A percentile compares a stretch with the other conserved stretches of the same genome.
phyloP scores from a whole-genome alignment of 345 rosid species.

The Hibiscus mutabilis region DNA sequence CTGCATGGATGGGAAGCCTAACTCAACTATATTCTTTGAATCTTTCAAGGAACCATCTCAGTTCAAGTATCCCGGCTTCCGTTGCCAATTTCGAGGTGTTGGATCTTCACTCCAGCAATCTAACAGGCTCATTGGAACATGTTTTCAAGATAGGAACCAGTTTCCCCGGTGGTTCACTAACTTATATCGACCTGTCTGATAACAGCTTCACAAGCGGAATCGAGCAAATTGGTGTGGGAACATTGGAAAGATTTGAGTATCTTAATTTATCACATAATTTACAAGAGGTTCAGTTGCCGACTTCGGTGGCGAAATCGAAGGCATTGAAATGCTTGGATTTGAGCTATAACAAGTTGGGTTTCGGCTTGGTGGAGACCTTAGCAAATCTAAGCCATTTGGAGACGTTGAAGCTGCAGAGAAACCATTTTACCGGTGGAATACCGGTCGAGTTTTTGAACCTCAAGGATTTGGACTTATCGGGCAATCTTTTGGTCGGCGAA shows the following conservation, averaged over 20 bases:
- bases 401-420: slow-evolving; percentile 43
- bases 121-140: slow-evolving; percentile 31
- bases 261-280: slow-evolving; percentile 39
- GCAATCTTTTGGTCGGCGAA: slow-evolving; percentile 44
- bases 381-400: slow-evolving; percentile 33
- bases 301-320: slow-evolving; percentile 2
- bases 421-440: slow-evolving; percentile 37
- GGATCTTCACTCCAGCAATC: slow-evolving; percentile 46
- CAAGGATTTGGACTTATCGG: slow-evolving; percentile 41
- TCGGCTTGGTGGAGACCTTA: slow-evolving; percentile 27
- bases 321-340: slow-evolving; percentile 33
- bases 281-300: slow-evolving; percentile 9
- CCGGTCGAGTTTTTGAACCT: slow-evolving; percentile 40
- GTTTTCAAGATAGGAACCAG: slow-evolving; percentile 29
- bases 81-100: slow-evolving; percentile 25
- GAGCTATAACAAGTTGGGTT: slow-evolving; percentile 32
- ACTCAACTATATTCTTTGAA: slow-evolving; percentile 34
- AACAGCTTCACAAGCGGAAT: slow-evolving; percentile 33
- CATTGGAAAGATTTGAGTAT: slow-evolving; percentile 19
- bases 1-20: slow-evolving; percentile 48
- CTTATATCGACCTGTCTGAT: slow-evolving; percentile 41
- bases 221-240: slow-evolving; percentile 24
- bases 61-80: slow-evolving; percentile 29
- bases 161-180: slow-evolving; percentile 35
- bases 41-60: slow-evolving; percentile 40